Conservation (phyloP, 495 filamentous ascomycete species). For the Xylaria nigripes region DNA sequence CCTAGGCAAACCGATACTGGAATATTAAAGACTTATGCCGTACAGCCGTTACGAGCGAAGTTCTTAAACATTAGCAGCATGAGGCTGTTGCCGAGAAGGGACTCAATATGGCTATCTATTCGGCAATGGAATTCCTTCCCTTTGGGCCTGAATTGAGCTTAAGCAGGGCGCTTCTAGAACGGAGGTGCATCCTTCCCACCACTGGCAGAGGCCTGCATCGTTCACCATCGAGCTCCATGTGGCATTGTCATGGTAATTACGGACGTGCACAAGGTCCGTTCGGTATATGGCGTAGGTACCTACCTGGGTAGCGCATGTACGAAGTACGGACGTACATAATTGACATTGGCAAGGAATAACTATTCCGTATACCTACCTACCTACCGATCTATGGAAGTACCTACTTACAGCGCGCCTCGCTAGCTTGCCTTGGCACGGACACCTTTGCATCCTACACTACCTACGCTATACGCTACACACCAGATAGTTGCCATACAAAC, state of each 20-base stretch:
- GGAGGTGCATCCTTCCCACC: background rate
- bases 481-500: too few species aligned
- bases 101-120: background rate
- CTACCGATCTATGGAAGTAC: too few species aligned
- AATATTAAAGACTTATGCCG: background rate
- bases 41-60: background rate
- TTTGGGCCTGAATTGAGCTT: background rate
- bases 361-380: background rate
- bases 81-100: background rate
- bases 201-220: background rate
- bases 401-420: background rate
- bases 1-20: background rate
- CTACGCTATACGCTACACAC: background rate
- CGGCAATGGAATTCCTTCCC: background rate
- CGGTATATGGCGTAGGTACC: too few species aligned
- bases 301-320: too few species aligned
- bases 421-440: slow-evolving; percentile 1
- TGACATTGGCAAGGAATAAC: background rate
- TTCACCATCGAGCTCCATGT: background rate
- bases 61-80: background rate
- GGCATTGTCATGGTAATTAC: background rate
- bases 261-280: background rate
- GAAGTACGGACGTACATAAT: background rate
- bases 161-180: slow-evolving; percentile 5
- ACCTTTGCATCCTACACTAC: background rate